Evolutionary conservation across 768 basidiomycete genomes (phyloP).

Genomic region (Tricholoma saponaceum): DNA sequence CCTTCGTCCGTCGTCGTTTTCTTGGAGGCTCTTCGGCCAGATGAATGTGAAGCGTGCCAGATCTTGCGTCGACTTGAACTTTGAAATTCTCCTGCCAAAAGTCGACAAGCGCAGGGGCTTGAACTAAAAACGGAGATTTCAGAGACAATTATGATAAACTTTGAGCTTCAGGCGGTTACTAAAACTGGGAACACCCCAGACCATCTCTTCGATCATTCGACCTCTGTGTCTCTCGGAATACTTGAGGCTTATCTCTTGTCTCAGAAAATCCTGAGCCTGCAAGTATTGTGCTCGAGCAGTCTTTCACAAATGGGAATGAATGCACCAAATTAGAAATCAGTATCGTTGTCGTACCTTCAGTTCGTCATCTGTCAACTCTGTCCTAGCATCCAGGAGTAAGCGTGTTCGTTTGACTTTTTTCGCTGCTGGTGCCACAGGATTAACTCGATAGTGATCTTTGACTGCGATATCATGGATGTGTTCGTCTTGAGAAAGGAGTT

Average conservation of each 20-base stretch:
- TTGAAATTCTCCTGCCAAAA: conserved; percentile 77
- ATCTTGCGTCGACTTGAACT: conserved; percentile 62
- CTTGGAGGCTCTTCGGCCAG: conserved; percentile 36
- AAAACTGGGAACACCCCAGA: conserved; percentile 63
- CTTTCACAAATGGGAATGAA: conserved; percentile 26
- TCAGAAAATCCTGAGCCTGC: conserved; percentile 52
- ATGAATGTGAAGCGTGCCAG: conserved; percentile 39
- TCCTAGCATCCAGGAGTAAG: conserved; percentile 64
- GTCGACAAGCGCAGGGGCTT: conserved; percentile 59
- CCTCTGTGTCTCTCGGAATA: conserved; percentile 51
- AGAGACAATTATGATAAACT: neutral
- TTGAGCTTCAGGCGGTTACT: conserved; percentile 33
- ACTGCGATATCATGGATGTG: conserved; percentile 25
- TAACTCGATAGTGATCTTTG: conserved; percentile 17
- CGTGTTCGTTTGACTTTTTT: conserved; percentile 47
- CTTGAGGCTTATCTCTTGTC: conserved; percentile 48
- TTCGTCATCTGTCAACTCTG: conserved; percentile 80
- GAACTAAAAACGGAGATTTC: conserved; percentile 38
- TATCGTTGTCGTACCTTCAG: conserved; percentile 47
- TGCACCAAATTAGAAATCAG: neutral
- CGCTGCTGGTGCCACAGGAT: conserved; percentile 3
- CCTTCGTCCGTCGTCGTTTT: conserved; percentile 44
- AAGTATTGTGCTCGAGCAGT: conserved; percentile 64
- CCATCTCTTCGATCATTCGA: conserved; percentile 53
- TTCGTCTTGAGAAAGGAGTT: conserved; percentile 39